These are phyloP conservation scores for Oidiodendron maius DNA, from an alignment of 495 filamentous ascomycete genomes.

Conservation along the genomic window DNA sequence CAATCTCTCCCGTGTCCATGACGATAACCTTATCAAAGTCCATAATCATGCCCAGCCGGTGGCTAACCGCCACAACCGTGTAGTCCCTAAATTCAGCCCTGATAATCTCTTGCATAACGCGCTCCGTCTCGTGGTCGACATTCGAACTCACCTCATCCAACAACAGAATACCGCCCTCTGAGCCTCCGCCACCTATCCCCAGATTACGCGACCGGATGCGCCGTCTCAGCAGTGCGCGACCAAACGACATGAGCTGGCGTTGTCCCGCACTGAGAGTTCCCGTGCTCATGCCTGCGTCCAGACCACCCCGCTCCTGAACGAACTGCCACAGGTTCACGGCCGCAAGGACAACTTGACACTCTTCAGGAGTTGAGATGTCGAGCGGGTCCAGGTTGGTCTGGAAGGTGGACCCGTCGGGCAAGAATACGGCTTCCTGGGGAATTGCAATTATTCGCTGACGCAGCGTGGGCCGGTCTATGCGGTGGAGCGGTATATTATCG, in stretches of 20 bases:
- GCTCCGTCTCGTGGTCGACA: slow-evolving; percentile 45
- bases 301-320: slow-evolving; percentile 31
- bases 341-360: slow-evolving; percentile 26
- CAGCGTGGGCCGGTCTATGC: slow-evolving; percentile 10
- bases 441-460: slow-evolving; percentile 29
- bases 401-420: slow-evolving; percentile 33
- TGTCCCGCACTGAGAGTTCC: slow-evolving; percentile 36
- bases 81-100: slow-evolving; percentile 42
- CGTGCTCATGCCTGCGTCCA: slow-evolving; percentile 32
- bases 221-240: slow-evolving; percentile 28
- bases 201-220: neutral
- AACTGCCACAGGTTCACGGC: slow-evolving; percentile 32
- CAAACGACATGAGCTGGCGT: slow-evolving; percentile 40
- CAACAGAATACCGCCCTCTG: too few species aligned
- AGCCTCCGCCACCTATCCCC: neutral
- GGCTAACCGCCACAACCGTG: slow-evolving; percentile 44
- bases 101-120: slow-evolving; percentile 52
- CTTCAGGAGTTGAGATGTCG: slow-evolving; percentile 20
- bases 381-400: slow-evolving; percentile 42
- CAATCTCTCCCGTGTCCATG: slow-evolving; percentile 31
- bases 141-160: slow-evolving; percentile 44
- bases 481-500: slow-evolving; percentile 31
- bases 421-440: slow-evolving; percentile 33
- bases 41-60: slow-evolving; percentile 40
- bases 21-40: slow-evolving; percentile 40